Percentiles rank a stretch among this genome's conserved stretches.
Evolutionary conservation across 352 stramenopile species (phyloP).

Genomic region (Blastocystis sp.): DNA sequence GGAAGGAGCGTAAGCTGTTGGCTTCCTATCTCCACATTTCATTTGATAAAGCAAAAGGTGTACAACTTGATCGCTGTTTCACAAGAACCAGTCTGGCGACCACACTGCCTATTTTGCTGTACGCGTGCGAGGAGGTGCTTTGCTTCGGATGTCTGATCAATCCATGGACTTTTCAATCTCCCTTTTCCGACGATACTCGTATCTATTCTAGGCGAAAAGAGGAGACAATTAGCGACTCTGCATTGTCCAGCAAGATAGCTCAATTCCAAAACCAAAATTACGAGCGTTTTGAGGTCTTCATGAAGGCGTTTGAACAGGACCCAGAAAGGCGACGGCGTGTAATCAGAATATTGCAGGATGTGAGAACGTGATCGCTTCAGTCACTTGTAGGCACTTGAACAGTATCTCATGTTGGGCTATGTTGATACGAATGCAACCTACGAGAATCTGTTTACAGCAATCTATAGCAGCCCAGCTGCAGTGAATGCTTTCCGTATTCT

Average conservation of each 20-base stretch:
- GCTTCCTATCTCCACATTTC: not conserved
- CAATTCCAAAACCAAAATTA: not conserved
- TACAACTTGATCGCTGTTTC: constrained; percentile 11
- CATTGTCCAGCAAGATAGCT: not conserved
- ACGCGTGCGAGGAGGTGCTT: constrained; percentile 23
- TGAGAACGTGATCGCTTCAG: not conserved
- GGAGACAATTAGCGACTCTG: not conserved
- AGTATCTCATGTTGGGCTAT: constrained; percentile 14
- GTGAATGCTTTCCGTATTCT: constrained; percentile 13
- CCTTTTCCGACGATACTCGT: not conserved
- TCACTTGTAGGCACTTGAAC: not conserved
- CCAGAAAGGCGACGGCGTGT: not conserved
- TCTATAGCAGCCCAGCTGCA: not conserved
- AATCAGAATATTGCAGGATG: not conserved
- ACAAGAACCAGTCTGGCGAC: not conserved
- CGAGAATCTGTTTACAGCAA: constrained; percentile 22
- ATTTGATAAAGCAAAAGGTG: constrained; percentile 24
- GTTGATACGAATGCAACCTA: not conserved
- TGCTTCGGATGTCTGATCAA: not conserved
- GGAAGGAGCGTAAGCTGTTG: constrained; percentile 22
- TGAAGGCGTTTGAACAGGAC: not conserved
- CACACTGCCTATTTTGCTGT: not conserved
- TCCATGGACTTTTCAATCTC: not conserved
- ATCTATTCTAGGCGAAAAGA: not conserved
- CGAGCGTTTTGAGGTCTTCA: not conserved